Conservation (phyloP, 768 basidiomycete species). For the Calocybe gangraenosa region DNA sequence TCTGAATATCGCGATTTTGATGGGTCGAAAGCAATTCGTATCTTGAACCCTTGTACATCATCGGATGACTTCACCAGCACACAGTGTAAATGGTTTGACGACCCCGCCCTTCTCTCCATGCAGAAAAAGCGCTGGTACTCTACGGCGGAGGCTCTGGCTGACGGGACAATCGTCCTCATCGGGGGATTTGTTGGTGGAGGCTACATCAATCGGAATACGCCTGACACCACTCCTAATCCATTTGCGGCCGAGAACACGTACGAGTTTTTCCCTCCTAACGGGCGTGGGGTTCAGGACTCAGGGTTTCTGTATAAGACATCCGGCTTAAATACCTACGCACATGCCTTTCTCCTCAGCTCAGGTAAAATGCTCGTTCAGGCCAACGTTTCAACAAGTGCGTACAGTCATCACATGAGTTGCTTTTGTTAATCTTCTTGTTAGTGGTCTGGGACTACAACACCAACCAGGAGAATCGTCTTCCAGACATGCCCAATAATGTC, state of each 20-base stretch:
- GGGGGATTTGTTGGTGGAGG: conserved; percentile 80
- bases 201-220: conserved; percentile 73
- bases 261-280: conserved; percentile 76
- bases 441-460: conserved; percentile 48
- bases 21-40: conserved; percentile 76
- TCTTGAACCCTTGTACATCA: conserved; percentile 71
- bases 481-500: conserved; percentile 69
- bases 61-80: conserved; percentile 41
- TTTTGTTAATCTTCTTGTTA: conserved; percentile 14
- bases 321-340: conserved; percentile 75
- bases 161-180: conserved; percentile 77
- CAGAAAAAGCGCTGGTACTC: conserved; percentile 77
- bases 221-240: conserved; percentile 58
- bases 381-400: conserved; percentile 67
- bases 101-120: conserved; percentile 59
- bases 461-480: conserved; percentile 61
- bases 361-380: conserved; percentile 82
- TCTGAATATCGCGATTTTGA: conserved; percentile 76
- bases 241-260: conserved; percentile 77
- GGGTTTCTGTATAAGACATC: conserved; percentile 69
- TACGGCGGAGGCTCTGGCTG: conserved; percentile 64
- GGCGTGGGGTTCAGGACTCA: conserved; percentile 47
- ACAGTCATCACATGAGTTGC: no score
- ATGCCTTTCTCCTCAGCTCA: conserved; percentile 69
- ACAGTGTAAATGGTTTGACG: conserved; percentile 72